Percentiles rank a stretch among this genome's conserved stretches.
phyloP scores from a whole-genome alignment of 805 yeast genomes.

The Cyberlindnera japonica region DNA sequence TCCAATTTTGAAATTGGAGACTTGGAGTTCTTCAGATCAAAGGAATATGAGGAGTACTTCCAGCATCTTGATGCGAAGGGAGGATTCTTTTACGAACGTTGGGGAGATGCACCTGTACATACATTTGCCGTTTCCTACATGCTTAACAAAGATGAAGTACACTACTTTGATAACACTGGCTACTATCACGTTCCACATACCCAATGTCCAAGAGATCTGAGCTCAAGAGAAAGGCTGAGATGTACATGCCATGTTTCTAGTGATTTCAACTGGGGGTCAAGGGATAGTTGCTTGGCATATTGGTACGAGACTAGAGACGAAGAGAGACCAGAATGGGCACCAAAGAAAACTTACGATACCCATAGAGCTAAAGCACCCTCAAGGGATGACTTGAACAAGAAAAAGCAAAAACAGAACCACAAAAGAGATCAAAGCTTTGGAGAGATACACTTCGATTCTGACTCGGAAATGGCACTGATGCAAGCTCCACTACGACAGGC shows the following conservation, averaged over 20 bases:
- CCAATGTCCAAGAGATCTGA: slow-evolving; percentile 53
- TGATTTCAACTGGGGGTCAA: slow-evolving; percentile 27
- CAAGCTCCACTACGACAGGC: no score
- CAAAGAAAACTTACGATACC: slow-evolving; percentile 11
- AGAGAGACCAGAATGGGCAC: slow-evolving; percentile 21
- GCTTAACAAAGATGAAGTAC: slow-evolving; percentile 52
- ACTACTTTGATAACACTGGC: slow-evolving; percentile 73
- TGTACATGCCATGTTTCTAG: slow-evolving; percentile 46
- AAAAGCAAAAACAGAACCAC: no score
- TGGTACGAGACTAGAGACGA: slow-evolving; percentile 19
- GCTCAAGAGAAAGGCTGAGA: slow-evolving; percentile 40
- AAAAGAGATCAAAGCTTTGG: no score
- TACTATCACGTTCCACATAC: slow-evolving; percentile 61
- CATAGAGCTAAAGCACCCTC: no score
- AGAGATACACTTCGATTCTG: no score
- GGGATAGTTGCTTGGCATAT: slow-evolving; percentile 25
- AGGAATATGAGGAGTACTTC: slow-evolving; percentile 56
- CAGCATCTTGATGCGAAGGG: slow-evolving; percentile 61
- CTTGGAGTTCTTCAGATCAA: slow-evolving; percentile 60
- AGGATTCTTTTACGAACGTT: slow-evolving; percentile 81
- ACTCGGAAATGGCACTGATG: no score
- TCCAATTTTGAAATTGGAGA: slow-evolving; percentile 75
- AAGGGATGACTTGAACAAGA: no score
- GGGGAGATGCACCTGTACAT: slow-evolving; percentile 96
- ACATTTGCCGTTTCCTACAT: slow-evolving; percentile 68